Evolutionary conservation across 345 rosid species (phyloP).

Genomic region (Lepidium aucheri): DNA sequence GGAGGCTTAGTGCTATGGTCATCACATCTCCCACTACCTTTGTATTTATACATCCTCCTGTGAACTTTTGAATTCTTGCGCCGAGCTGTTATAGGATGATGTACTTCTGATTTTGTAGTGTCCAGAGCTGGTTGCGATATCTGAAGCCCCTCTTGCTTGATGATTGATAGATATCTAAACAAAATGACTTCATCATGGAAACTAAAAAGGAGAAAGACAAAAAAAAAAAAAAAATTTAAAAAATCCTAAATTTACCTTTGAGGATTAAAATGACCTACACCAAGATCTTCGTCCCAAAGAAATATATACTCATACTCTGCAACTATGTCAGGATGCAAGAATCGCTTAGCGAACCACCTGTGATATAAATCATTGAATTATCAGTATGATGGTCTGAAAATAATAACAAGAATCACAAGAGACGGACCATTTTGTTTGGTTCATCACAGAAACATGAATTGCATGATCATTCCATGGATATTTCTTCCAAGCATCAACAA

Average conservation of each 20-base stretch:
- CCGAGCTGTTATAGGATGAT: conserved; percentile 74
- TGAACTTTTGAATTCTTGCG: conserved; percentile 44
- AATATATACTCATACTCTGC: conserved; percentile 68
- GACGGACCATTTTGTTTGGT: conserved; percentile 83
- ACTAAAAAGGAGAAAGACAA: background rate
- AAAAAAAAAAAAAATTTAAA: background rate
- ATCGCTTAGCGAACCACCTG: conserved; percentile 98
- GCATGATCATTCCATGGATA: conserved; percentile 52
- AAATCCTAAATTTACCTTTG: conserved; percentile 30
- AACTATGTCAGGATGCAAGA: conserved; percentile 87
- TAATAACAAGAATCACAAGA: background rate
- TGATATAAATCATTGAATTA: background rate
- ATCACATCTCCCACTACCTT: conserved; percentile 72
- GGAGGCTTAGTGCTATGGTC: conserved; percentile 74
- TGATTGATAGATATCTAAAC: conserved; percentile 54
- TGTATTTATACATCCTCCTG: conserved; percentile 71
- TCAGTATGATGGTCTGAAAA: background rate
- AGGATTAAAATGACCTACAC: conserved; percentile 71
- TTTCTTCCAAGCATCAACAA: conserved; percentile 67
- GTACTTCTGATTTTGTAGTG: conserved; percentile 58
- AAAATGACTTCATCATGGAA: background rate
- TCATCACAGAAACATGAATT: conserved; percentile 65
- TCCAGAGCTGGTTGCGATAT: conserved; percentile 97
- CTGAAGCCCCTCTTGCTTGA: conserved; percentile 72
- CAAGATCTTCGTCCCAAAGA: conserved; percentile 97